Evolutionary conservation across 139 green algal species (phyloP).

Genomic region (Chlorella sp.): DNA sequence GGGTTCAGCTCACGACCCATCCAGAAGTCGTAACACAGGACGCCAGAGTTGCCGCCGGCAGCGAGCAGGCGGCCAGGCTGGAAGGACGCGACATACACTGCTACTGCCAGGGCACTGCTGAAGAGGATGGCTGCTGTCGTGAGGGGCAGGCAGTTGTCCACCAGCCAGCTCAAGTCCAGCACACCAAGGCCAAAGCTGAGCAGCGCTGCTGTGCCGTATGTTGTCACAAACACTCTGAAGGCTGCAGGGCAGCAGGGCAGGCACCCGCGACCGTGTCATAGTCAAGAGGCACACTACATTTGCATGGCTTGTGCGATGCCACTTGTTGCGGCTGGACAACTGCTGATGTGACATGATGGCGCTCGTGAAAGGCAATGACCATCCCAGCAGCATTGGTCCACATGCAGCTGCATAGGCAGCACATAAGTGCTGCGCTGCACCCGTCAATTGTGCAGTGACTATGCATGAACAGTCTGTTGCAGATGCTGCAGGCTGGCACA

Average conservation of each 20-base stretch:
- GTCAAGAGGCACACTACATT: no score
- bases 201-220: constrained; percentile 46
- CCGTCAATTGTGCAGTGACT: no score
- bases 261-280: no score
- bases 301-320: no score
- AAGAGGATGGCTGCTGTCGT: constrained; percentile 63
- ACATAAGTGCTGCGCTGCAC: no score
- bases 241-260: constrained; percentile 35
- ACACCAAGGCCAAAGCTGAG: constrained; percentile 52
- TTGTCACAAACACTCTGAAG: constrained; percentile 49
- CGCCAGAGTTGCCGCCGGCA: constrained; percentile 42
- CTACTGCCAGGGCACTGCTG: constrained; percentile 44
- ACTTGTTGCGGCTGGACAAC: no score
- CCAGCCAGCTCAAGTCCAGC: constrained; percentile 58
- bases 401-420: no score
- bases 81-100: constrained; percentile 62
- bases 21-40: constrained; percentile 84
- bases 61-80: constrained; percentile 33
- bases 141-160: constrained; percentile 73
- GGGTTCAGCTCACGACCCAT: constrained; percentile 91
- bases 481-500: no score
- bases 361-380: no score
- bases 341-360: no score
- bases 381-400: no score
- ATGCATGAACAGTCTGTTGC: no score